Conservation (phyloP, 2,329 filamentous ascomycete species). For the Penicillium brasilianum region DNA sequence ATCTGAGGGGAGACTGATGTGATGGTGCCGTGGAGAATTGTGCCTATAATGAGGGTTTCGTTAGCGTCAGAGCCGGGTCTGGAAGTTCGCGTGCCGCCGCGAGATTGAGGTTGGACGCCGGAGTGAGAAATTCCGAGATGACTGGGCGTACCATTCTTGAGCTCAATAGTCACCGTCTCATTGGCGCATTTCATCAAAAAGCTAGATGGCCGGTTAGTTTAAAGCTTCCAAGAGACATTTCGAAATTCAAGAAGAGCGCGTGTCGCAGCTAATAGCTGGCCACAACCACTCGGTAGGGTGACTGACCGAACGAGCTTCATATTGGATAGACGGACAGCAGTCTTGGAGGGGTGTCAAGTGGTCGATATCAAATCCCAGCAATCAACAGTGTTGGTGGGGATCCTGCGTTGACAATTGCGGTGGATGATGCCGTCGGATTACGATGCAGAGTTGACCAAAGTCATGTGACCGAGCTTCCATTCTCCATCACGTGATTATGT, state of each 20-base stretch:
- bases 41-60: slow-evolving; percentile 63
- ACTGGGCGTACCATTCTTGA: slow-evolving; percentile 81
- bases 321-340: slow-evolving; percentile 49
- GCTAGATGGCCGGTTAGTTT: slow-evolving; percentile 56
- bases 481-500: slow-evolving; percentile 16
- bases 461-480: slow-evolving; percentile 16
- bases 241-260: slow-evolving; percentile 13
- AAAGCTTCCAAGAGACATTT: slow-evolving; percentile 23
- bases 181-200: slow-evolving; percentile 99
- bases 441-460: slow-evolving; percentile 27
- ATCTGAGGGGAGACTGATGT: slow-evolving; percentile 96
- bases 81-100: background rate
- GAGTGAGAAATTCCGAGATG: slow-evolving; percentile 10
- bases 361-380: slow-evolving; percentile 8
- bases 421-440: slow-evolving; percentile 27
- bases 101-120: background rate
- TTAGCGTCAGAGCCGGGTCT: slow-evolving; percentile 1
- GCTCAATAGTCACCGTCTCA: slow-evolving; percentile 96
- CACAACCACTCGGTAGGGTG: slow-evolving; percentile 2
- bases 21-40: slow-evolving; percentile 95
- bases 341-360: background rate
- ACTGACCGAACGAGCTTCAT: slow-evolving; percentile 98
- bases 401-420: slow-evolving; percentile 16
- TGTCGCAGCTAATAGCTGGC: slow-evolving; percentile 15
- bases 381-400: slow-evolving; percentile 21